Evolutionary conservation across 257 asterid genomes (phyloP), one percentile per base, ranked within the genome.

Genomic region (Asclepias syriaca): DNA sequence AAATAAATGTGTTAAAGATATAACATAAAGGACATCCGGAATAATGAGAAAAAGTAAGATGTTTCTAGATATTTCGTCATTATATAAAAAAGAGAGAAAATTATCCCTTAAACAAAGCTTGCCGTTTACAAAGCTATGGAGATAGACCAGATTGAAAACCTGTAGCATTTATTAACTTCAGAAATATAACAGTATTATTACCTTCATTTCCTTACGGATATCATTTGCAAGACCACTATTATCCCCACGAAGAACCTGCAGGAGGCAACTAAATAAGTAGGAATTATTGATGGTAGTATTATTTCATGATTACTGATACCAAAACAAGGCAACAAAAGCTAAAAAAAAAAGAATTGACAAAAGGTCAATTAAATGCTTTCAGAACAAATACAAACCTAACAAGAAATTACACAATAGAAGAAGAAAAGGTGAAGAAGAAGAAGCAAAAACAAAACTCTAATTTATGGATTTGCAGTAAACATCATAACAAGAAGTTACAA

Each of bases 191-290:
- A 65, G 24, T 49, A 65, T 49, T 49, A 21, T 29, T 80, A 91
- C 97, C 96, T 91, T 94, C 93, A 91, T 94, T 85, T 94, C 99
- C 82, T 89, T 91, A 83, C 96, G 96, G 81, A 94, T 94, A 87
- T 91, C 99, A 78, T 88, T 91, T 51, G 99, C 99, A 82, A 91
- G 97, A 72, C 88, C 82, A 81, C 97, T 91, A 80, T 94, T 94
- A 88, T 91, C 99, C 70, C 97, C 99, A 79, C 89, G 95, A 70
- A 94, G 85, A 77, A 91, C 97, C 98, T 94, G 74, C 67, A 83
- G 64, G 73, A 71, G 66, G 73, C 37, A 73, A 78, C 49, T 45
- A 51, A 68, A 32, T 8, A 60, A 77, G 39, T 49, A 34, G 46
- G 18, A 50, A 40, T 54, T 24, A 37, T 40, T 29, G 61, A 51